Percentiles rank a stretch among this genome's conserved stretches.
These are phyloP conservation scores for Pichia paraexigua DNA, from an alignment of 805 yeast genomes.

Conservation along the genomic window DNA sequence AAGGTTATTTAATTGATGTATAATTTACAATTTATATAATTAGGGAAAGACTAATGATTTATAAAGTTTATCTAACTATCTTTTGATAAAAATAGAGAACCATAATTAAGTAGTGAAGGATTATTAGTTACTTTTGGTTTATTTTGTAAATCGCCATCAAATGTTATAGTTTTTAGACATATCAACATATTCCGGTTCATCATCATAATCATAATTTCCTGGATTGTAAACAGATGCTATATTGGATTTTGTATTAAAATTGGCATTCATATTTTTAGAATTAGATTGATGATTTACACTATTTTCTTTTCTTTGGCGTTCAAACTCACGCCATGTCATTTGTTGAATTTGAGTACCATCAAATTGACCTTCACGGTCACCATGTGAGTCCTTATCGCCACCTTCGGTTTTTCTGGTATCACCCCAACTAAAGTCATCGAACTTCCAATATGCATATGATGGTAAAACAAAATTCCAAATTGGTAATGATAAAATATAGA, in stretches of 20 bases:
- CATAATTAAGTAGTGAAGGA: not conserved
- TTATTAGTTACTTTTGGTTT: not conserved
- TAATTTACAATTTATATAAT: not conserved
- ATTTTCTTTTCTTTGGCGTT: constrained; percentile 44
- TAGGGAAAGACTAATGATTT: not conserved
- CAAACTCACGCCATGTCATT: constrained; percentile 94
- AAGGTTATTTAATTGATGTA: not conserved
- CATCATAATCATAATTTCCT: constrained; percentile 10
- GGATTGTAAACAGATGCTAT: constrained; percentile 24
- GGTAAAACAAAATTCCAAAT: constrained; percentile 91
- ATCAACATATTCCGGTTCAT: constrained; percentile 11
- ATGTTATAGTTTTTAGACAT: constrained; percentile 6
- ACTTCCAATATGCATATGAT: constrained; percentile 84
- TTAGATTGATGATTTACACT: constrained; percentile 2
- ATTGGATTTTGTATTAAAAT: constrained; percentile 5
- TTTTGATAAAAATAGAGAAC: not conserved
- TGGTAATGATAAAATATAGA: constrained; percentile 78
- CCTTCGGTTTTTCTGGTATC: constrained; percentile 78
- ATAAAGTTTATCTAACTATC: not conserved
- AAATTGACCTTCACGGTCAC: constrained; percentile 69
- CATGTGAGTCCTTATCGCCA: constrained; percentile 63
- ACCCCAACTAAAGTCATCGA: constrained; percentile 96
- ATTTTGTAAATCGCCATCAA: not conserved
- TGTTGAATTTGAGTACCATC: constrained; percentile 85
- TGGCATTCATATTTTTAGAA: not conserved